These are phyloP conservation scores for Backusella tuberculispora DNA, from an alignment of 192 early-diverging fungal genomes.

Conservation along the genomic window DNA sequence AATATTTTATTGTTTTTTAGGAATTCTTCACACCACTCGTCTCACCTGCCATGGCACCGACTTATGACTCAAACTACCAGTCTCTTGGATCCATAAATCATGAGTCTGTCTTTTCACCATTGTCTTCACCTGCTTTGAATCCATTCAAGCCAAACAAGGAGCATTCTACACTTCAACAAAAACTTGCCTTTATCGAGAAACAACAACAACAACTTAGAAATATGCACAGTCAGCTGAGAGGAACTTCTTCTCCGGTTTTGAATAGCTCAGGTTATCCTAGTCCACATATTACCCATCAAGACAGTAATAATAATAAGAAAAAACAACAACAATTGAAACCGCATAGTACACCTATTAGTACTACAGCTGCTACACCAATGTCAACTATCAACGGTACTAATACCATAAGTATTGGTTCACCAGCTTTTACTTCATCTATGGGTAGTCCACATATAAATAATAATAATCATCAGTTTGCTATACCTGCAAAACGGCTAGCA, in stretches of 20 bases:
- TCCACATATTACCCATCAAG: slow-evolving; percentile 1
- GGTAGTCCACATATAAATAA: slow-evolving; percentile 7
- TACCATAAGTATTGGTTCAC: background rate
- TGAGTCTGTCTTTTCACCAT: slow-evolving; percentile 54
- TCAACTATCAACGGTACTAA: background rate
- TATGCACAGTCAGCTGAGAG: slow-evolving; percentile 11
- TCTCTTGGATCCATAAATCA: slow-evolving; percentile 31
- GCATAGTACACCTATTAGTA: slow-evolving; percentile 1
- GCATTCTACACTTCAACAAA: slow-evolving; percentile 29
- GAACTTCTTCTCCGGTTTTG: background rate
- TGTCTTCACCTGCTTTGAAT: slow-evolving; percentile 67
- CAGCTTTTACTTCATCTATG: background rate
- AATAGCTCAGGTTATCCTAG: background rate
- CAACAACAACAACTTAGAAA: slow-evolving; percentile 42
- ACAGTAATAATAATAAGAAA: slow-evolving; percentile 8
- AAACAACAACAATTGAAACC: slow-evolving; percentile 23
- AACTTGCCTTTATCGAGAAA: slow-evolving; percentile 40
- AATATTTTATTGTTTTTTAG: slow-evolving; percentile 26
- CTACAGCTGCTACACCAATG: background rate
- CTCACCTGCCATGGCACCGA: slow-evolving; percentile 73
- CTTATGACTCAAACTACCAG: slow-evolving; percentile 39
- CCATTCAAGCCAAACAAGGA: slow-evolving; percentile 34
- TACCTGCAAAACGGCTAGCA: background rate
- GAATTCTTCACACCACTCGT: slow-evolving; percentile 66
- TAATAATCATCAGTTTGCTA: background rate